Conservation (phyloP, 2,329 filamentous ascomycete species). For the Trichoderma sp. region DNA sequence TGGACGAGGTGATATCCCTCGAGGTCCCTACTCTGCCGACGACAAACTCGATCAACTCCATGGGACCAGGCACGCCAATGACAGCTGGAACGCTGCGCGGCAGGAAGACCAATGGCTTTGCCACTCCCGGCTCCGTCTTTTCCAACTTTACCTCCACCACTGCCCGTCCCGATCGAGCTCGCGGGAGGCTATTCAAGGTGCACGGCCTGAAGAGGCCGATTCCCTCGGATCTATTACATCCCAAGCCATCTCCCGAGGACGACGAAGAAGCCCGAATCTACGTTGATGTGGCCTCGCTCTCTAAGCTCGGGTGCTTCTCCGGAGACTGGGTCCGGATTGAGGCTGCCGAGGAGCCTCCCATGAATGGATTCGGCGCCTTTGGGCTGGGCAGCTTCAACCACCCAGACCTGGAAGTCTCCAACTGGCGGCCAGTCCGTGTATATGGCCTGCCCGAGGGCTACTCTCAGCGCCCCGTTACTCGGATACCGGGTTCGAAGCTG, state of each 20-base stretch:
- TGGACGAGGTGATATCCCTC: slow-evolving; percentile 92
- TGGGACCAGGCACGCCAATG: slow-evolving; percentile 76
- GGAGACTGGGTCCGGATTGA: slow-evolving; percentile 95
- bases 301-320: slow-evolving; percentile 93
- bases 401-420: slow-evolving; percentile 58
- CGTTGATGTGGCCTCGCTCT: slow-evolving; percentile 82
- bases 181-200: slow-evolving; percentile 80
- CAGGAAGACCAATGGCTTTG: slow-evolving; percentile 67
- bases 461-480: slow-evolving; percentile 61
- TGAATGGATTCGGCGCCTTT: slow-evolving; percentile 66
- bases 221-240: slow-evolving; percentile 77
- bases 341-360: slow-evolving; percentile 70
- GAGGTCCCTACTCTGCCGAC: slow-evolving; percentile 76
- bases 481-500: slow-evolving; percentile 59
- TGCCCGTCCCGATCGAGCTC: slow-evolving; percentile 69
- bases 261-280: slow-evolving; percentile 90
- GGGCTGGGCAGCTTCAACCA: slow-evolving; percentile 64
- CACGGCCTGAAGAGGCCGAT: slow-evolving; percentile 74
- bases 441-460: slow-evolving; percentile 84
- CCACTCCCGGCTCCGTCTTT: slow-evolving; percentile 84
- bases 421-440: slow-evolving; percentile 83
- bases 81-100: slow-evolving; percentile 64
- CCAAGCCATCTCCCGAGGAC: slow-evolving; percentile 73
- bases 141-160: slow-evolving; percentile 87
- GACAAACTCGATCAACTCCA: slow-evolving; percentile 72